Conservation (phyloP, 768 basidiomycete species). For the Hydnomerulius pinastri region DNA sequence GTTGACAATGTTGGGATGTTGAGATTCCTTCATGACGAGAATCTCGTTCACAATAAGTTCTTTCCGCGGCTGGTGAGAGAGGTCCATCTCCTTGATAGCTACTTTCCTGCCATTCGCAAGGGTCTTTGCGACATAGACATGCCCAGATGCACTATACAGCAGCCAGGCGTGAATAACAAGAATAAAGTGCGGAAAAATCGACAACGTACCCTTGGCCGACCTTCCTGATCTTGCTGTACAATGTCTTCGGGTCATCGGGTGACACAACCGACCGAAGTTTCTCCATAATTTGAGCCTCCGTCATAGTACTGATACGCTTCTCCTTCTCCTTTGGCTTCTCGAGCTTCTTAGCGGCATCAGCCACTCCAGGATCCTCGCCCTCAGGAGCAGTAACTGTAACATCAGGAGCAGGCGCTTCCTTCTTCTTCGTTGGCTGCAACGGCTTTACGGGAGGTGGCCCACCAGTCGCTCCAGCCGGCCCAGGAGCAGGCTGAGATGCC, state of each 20-base stretch:
- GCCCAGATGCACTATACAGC: slow-evolving; percentile 81
- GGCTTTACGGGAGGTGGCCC: slow-evolving; percentile 72
- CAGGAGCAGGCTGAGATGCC: slow-evolving; percentile 45
- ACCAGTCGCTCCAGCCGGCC: slow-evolving; percentile 49
- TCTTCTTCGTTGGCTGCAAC: slow-evolving; percentile 73
- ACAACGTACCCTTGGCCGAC: slow-evolving; percentile 92
- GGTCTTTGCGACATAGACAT: slow-evolving; percentile 96
- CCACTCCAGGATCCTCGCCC: slow-evolving; percentile 47
- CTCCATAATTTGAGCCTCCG: slow-evolving; percentile 98
- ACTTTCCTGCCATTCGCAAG: slow-evolving; percentile 83
- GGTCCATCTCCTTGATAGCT: slow-evolving; percentile 98
- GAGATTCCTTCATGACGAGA: slow-evolving; percentile 97
- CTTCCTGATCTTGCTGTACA: slow-evolving; percentile 98
- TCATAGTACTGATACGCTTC: slow-evolving; percentile 94
- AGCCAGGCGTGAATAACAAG: slow-evolving; percentile 16
- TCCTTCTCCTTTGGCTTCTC: slow-evolving; percentile 61
- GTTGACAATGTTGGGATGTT: slow-evolving; percentile 97
- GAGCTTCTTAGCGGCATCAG: slow-evolving; percentile 71
- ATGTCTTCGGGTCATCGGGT: slow-evolving; percentile 79
- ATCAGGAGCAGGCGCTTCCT: slow-evolving; percentile 32
- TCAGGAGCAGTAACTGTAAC: slow-evolving; percentile 58
- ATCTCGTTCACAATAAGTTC: slow-evolving; percentile 98
- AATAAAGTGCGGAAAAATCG: not conserved
- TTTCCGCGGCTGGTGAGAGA: slow-evolving; percentile 92
- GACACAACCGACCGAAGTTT: slow-evolving; percentile 89